Evolutionary conservation across 2,329 filamentous ascomycete species (phyloP).

Genomic region (Aspergillus carbonarius): DNA sequence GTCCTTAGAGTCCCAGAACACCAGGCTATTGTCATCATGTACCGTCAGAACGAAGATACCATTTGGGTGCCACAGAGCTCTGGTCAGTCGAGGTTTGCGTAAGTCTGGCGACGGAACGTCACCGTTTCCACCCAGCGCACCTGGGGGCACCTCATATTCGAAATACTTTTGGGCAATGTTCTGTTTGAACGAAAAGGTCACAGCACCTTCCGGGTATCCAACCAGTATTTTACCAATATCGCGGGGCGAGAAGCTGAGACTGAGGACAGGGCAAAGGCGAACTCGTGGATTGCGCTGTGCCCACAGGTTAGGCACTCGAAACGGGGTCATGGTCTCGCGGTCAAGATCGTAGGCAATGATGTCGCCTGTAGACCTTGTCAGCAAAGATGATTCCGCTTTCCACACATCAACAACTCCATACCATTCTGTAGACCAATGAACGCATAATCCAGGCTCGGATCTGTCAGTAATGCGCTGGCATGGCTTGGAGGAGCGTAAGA

Average conservation of each 20-base stretch:
- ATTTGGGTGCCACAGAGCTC: slow-evolving; percentile 91
- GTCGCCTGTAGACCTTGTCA: slow-evolving; percentile 57
- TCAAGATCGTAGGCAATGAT: slow-evolving; percentile 93
- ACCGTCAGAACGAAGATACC: slow-evolving; percentile 85
- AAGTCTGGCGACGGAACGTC: slow-evolving; percentile 62
- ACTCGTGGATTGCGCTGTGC: slow-evolving; percentile 67
- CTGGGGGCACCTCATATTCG: slow-evolving; percentile 75
- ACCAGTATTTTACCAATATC: slow-evolving; percentile 91
- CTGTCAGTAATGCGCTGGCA: slow-evolving; percentile 72
- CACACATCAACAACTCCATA: slow-evolving; percentile 19
- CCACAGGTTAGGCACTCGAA: slow-evolving; percentile 88
- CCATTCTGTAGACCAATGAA: slow-evolving; percentile 77
- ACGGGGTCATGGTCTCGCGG: slow-evolving; percentile 70
- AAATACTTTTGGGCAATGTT: slow-evolving; percentile 76
- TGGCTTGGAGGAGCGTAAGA: slow-evolving; percentile 74
- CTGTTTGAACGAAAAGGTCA: slow-evolving; percentile 93
- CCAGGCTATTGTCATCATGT: slow-evolving; percentile 86
- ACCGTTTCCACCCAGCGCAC: slow-evolving; percentile 75
- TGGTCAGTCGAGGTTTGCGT: slow-evolving; percentile 72
- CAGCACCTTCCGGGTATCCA: slow-evolving; percentile 84
- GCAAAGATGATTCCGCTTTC: background rate
- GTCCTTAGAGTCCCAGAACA: slow-evolving; percentile 93
- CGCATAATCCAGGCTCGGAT: slow-evolving; percentile 91
- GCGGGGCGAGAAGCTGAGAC: slow-evolving; percentile 80
- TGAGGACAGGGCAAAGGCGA: slow-evolving; percentile 66